Conservation (phyloP, 2,329 filamentous ascomycete species). For the Stylonectria norvegica region DNA sequence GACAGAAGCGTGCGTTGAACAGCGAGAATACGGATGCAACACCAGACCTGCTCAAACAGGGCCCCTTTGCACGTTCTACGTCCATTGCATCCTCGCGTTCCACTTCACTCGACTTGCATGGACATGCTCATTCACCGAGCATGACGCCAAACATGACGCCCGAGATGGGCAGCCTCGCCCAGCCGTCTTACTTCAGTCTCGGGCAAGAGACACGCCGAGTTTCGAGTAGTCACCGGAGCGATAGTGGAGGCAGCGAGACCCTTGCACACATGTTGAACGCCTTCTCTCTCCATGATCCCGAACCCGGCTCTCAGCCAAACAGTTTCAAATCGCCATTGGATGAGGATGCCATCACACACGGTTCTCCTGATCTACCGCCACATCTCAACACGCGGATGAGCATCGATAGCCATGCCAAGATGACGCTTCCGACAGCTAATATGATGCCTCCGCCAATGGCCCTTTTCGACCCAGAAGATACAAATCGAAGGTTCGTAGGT, state of each 20-base stretch:
- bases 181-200: conserved; percentile 92
- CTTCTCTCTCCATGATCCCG: conserved; percentile 68
- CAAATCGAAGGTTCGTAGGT: conserved; percentile 87
- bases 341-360: conserved; percentile 69
- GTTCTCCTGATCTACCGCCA: conserved; percentile 72
- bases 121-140: conserved; percentile 68
- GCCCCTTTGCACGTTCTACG: conserved; percentile 79
- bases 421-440: conserved; percentile 46
- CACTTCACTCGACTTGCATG: conserved; percentile 85
- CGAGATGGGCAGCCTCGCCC: conserved; percentile 59
- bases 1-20: conserved; percentile 89
- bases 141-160: conserved; percentile 86
- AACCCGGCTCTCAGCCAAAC: conserved; percentile 39
- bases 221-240: conserved; percentile 76
- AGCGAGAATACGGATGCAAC: conserved; percentile 74
- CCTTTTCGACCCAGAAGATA: conserved; percentile 92
- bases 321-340: conserved; percentile 62
- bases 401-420: conserved; percentile 33
- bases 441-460: conserved; percentile 93
- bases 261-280: conserved; percentile 77
- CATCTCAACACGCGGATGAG: conserved; percentile 29
- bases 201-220: conserved; percentile 63
- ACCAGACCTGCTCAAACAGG: conserved; percentile 88
- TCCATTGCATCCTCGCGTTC: conserved; percentile 90
- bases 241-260: conserved; percentile 86